Base-by-base conservation (phyloP, 805 yeast genomes). In the Kuraishia piskuri region DNA sequence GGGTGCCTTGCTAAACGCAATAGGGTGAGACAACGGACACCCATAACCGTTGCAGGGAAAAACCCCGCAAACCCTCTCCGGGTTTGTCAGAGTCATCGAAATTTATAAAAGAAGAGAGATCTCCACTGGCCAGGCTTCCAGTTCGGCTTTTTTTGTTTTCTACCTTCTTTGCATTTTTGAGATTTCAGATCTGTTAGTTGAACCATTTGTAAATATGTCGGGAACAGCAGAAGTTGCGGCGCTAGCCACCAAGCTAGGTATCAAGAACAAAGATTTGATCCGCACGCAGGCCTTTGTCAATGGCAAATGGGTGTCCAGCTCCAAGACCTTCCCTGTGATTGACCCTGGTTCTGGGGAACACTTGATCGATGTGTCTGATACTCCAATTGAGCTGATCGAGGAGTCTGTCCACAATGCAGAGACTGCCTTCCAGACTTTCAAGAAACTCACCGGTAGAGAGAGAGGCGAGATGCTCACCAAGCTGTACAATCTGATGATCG, bases 261-360 rank as follows among this genome's bases (percentile, higher is more conserved):
- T 68, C 54, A 73, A 73, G 52, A 81, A 82, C 62, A 68, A 70
- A 22, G 72, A 73, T n/a, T 71, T 86, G 40, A 57, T 86, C 54
- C 73, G 75, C 64, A 77, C 83, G n/a, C 77, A 80, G 51, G 86
- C 86, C 2, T 80, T 71, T 58, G 72, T 88, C 66, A 82, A 88
- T 61, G 96, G 96, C 46, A 37, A 57, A 46, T 90, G 96, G 96
- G 65, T 80, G 36, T 60, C 69, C 24, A 68, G 78, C 5, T 66
- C 74, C 14, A 65, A 72, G 7, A 67, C 75, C 2, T 90, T 90
- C 65, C 69, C 74, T 2, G 95, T 91, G 19, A 66, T 68, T 14
- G 89, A 92, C 65, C 97, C 97, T 3, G 95, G 95, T 0, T 75
- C 78, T 23, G 75, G 72, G 22, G 75, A 75, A 20, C 69, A 72